These are phyloP conservation scores for Anthostomella pinea DNA, from an alignment of 2,329 filamentous ascomycete genomes.

Conservation along the genomic window DNA sequence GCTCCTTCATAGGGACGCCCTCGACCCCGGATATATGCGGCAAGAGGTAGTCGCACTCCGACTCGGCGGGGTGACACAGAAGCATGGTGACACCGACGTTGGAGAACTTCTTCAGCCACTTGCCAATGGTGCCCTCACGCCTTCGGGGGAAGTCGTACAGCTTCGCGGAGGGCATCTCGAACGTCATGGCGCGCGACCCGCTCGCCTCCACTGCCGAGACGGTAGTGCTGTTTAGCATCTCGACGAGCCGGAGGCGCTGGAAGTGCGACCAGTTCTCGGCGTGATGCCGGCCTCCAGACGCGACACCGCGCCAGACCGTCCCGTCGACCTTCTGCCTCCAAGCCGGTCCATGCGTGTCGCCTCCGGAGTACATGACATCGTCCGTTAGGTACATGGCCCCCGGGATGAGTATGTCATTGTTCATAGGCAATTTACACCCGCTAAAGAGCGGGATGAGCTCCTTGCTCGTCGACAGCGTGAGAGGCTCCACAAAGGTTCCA, in stretches of 20 bases:
- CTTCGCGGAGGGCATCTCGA: conserved; percentile 41
- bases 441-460: conserved; percentile 57
- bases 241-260: conserved; percentile 68
- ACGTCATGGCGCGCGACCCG: conserved; percentile 42
- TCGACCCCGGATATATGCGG: conserved; percentile 34
- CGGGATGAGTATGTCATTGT: conserved; percentile 61
- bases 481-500: conserved; percentile 52
- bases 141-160: conserved; percentile 42
- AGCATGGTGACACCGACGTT: conserved; percentile 30
- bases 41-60: conserved; percentile 39
- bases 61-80: conserved; percentile 28
- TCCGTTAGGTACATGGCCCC: conserved; percentile 61
- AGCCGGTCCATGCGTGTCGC: conserved; percentile 49
- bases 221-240: conserved; percentile 65
- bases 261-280: conserved; percentile 64
- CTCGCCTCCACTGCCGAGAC: conserved; percentile 47
- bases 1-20: conserved; percentile 42
- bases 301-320: conserved; percentile 63
- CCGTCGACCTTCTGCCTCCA: conserved; percentile 57
- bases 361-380: conserved; percentile 58
- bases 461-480: conserved; percentile 46
- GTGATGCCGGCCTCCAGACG: conserved; percentile 55
- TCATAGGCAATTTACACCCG: conserved; percentile 56
- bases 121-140: conserved; percentile 25
- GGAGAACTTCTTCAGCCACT: conserved; percentile 25